phyloP scores from a whole-genome alignment of 1,284 basidiomycete species.

The Vanrija pseudolonga region DNA sequence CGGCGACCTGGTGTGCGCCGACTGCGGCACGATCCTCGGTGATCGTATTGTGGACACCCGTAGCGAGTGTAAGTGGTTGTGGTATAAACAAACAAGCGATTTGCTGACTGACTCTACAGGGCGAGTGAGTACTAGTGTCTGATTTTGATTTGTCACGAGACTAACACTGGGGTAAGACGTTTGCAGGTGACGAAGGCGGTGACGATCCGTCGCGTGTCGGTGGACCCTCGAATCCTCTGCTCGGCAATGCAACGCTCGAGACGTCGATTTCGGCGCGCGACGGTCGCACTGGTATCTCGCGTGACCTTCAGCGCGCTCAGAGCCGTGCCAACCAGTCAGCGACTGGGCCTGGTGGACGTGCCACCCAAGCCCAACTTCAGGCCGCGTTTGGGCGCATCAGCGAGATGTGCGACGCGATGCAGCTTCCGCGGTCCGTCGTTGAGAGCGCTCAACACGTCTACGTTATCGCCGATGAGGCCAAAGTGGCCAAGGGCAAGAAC shows the following conservation, averaged over 20 bases:
- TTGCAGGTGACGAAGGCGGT: conserved; percentile 92
- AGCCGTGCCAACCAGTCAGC: conserved; percentile 61
- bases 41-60: conserved; percentile 96
- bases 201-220: conserved; percentile 99
- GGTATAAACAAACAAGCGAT: neutral
- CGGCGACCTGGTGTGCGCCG: conserved; percentile 91
- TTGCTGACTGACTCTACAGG: conserved; percentile 26
- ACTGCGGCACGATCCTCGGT: conserved; percentile 91
- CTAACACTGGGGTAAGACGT: conserved; percentile 62
- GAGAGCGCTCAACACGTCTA: conserved; percentile 76
- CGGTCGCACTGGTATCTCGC: conserved; percentile 86
- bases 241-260: conserved; percentile 59
- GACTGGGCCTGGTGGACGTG: conserved; percentile 59
- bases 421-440: conserved; percentile 81
- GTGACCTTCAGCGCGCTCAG: conserved; percentile 83
- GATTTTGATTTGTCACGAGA: neutral
- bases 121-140: conserved; percentile 67
- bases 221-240: conserved; percentile 84
- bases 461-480: conserved; percentile 89
- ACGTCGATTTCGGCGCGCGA: conserved; percentile 94
- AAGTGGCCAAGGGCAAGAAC: conserved; percentile 84
- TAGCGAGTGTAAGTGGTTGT: conserved; percentile 70
- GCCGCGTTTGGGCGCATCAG: conserved; percentile 92
- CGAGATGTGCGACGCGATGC: conserved; percentile 90
- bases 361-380: conserved; percentile 81